A percentile compares a stretch with the other conserved stretches of the same genome.
Evolutionary conservation across 164 flowering plant species (phyloP).

Genomic region (Annona cherimola): DNA sequence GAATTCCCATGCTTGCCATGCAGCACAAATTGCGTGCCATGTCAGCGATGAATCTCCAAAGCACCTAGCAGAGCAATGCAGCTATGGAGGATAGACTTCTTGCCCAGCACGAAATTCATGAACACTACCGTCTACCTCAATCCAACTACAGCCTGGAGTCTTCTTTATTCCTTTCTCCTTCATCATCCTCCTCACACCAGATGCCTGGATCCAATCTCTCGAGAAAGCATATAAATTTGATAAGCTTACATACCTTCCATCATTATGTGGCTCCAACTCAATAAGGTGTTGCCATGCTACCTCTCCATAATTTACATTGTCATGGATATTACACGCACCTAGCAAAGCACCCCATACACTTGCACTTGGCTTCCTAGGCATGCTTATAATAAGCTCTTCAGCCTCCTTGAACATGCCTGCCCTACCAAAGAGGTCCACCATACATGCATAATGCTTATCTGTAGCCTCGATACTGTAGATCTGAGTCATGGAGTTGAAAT

Average conservation of each 20-base stretch:
- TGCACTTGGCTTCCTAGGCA: slow-evolving; percentile 16
- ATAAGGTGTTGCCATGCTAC: slow-evolving; percentile 12
- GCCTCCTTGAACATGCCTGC: slow-evolving; percentile 15
- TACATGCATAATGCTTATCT: slow-evolving; percentile 20
- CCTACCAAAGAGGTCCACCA: slow-evolving; percentile 23
- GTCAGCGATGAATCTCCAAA: not conserved
- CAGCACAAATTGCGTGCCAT: not conserved
- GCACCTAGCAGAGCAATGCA: slow-evolving; percentile 3
- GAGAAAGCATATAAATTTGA: slow-evolving; percentile 20
- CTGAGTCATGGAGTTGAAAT: slow-evolving; percentile 15
- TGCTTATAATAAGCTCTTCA: slow-evolving; percentile 10
- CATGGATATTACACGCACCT: slow-evolving; percentile 17
- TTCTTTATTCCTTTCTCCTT: slow-evolving; percentile 14
- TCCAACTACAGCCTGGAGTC: slow-evolving; percentile 25
- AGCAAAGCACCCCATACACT: slow-evolving; percentile 24
- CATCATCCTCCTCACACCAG: slow-evolving; percentile 6
- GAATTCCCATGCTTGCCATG: not conserved
- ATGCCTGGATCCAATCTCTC: slow-evolving; percentile 16
- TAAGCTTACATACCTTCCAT: slow-evolving; percentile 11
- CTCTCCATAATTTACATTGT: slow-evolving; percentile 13
- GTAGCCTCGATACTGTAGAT: slow-evolving; percentile 9
- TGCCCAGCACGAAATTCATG: slow-evolving; percentile 14
- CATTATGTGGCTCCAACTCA: slow-evolving; percentile 17
- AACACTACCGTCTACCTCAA: slow-evolving; percentile 16
- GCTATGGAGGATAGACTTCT: slow-evolving; percentile 1